Evolutionary conservation across 2,329 filamentous ascomycete species (phyloP).

Genomic region (Epichloe gansuensis): DNA sequence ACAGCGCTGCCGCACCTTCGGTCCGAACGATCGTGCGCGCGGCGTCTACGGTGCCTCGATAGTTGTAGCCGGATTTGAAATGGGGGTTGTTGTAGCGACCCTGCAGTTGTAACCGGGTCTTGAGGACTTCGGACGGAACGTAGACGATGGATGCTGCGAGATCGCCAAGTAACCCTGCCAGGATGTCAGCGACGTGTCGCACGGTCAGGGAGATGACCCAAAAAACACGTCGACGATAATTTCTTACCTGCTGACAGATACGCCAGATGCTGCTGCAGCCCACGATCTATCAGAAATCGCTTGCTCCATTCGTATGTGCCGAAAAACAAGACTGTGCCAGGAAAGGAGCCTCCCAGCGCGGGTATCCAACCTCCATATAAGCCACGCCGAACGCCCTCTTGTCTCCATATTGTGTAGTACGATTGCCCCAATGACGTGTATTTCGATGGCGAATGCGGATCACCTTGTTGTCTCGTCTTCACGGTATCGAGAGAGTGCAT

Average conservation of each 20-base stretch:
- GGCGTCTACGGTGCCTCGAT: conserved; percentile 73
- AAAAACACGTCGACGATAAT: background rate
- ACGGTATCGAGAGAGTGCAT: conserved; percentile 99
- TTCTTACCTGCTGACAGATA: conserved; percentile 69
- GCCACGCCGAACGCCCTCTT: conserved; percentile 77
- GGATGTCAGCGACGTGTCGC: background rate
- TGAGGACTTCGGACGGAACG: conserved; percentile 93
- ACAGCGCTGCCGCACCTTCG: conserved; percentile 77
- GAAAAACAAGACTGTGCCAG: conserved; percentile 89
- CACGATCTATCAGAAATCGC: conserved; percentile 70
- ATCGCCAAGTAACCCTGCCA: conserved; percentile 75
- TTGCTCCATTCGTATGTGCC: conserved; percentile 95
- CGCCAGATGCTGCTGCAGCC: conserved; percentile 67
- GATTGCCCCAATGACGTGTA: conserved; percentile 84
- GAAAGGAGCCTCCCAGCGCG: conserved; percentile 82
- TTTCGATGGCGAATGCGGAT: conserved; percentile 82
- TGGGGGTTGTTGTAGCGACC: conserved; percentile 90
- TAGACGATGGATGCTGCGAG: conserved; percentile 86
- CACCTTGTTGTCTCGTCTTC: conserved; percentile 94
- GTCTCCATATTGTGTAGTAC: conserved; percentile 83
- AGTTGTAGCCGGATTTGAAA: conserved; percentile 93
- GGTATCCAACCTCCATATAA: conserved; percentile 90
- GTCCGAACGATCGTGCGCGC: conserved; percentile 68
- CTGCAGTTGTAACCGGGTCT: conserved; percentile 91
- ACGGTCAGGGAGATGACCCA: background rate